These are phyloP conservation scores for Penicillium coffeae DNA, from an alignment of 495 filamentous ascomycete genomes.

Conservation along the genomic window DNA sequence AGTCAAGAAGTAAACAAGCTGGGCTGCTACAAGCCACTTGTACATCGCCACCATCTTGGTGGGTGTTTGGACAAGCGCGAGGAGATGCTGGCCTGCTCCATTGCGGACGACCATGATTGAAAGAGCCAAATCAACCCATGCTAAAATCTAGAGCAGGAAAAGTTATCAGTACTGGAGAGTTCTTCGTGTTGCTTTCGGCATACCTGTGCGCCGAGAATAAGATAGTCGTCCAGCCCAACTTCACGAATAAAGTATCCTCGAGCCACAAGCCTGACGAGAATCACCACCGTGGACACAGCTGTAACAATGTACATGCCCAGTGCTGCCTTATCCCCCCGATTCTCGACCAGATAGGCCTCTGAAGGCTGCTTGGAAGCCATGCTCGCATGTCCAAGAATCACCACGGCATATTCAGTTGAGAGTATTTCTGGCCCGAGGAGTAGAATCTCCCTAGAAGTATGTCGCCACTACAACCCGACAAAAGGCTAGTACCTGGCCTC, in stretches of 20 bases:
- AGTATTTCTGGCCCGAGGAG: no score
- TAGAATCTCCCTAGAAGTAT: no score
- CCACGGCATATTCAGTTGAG: no score
- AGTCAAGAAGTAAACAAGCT: slow-evolving; percentile 18
- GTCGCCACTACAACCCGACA: no score
- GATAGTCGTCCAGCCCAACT: slow-evolving; percentile 7
- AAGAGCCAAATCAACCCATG: slow-evolving; percentile 9
- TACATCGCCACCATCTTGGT: slow-evolving; percentile 9
- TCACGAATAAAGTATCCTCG: slow-evolving; percentile 4
- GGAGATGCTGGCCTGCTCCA: slow-evolving; percentile 5
- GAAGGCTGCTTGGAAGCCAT: no score
- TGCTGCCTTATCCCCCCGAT: slow-evolving; percentile 8
- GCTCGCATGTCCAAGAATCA: no score
- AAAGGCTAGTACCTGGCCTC: no score
- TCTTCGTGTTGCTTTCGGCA: neutral
- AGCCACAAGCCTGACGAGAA: slow-evolving; percentile 8
- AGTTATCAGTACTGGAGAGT: neutral
- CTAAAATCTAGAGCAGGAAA: neutral
- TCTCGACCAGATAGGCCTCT: slow-evolving; percentile 7
- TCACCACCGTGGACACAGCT: slow-evolving; percentile 1
- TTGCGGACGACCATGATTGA: slow-evolving; percentile 2
- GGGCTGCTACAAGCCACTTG: slow-evolving; percentile 13
- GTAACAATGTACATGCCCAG: slow-evolving; percentile 7
- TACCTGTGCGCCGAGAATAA: slow-evolving; percentile 7
- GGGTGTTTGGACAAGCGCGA: neutral